Conservation (phyloP, 2,329 filamentous ascomycete species). For the Aulographum hederae region DNA sequence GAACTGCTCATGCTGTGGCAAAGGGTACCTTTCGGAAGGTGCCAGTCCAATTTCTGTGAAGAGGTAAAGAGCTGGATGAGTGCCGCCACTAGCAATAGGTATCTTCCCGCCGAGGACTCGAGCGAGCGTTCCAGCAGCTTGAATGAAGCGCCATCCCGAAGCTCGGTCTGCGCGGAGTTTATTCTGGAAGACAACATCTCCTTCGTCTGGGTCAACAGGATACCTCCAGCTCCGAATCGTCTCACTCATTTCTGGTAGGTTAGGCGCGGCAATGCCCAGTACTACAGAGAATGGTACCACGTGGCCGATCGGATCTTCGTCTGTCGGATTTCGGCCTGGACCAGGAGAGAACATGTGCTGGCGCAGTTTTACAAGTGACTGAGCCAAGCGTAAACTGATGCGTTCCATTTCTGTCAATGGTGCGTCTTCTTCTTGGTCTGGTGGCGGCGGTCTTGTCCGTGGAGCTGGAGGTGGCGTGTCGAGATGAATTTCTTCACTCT, state of each 20-base stretch:
- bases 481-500: conserved; percentile 38
- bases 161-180: conserved; percentile 37
- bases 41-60: conserved; percentile 32
- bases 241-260: conserved; percentile 36
- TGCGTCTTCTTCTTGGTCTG: conserved; percentile 23
- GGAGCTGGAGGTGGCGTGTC: no score
- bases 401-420: conserved; percentile 33
- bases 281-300: neutral
- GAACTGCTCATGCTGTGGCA: conserved; percentile 29
- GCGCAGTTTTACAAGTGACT: conserved; percentile 33
- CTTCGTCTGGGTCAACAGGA: conserved; percentile 34
- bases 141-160: conserved; percentile 39
- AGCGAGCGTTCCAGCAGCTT: conserved; percentile 40
- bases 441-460: conserved; percentile 9
- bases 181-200: conserved; percentile 35
- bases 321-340: neutral
- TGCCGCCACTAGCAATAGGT: conserved; percentile 19
- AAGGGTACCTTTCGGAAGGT: conserved; percentile 13
- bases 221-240: conserved; percentile 38
- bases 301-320: neutral
- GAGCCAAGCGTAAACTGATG: conserved; percentile 36
- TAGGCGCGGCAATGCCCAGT: neutral
- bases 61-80: conserved; percentile 14
- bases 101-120: conserved; percentile 35
- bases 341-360: conserved; percentile 32